Base-by-base conservation (phyloP, 176 grass and related monocot species). In the Carex kokanica region DNA sequence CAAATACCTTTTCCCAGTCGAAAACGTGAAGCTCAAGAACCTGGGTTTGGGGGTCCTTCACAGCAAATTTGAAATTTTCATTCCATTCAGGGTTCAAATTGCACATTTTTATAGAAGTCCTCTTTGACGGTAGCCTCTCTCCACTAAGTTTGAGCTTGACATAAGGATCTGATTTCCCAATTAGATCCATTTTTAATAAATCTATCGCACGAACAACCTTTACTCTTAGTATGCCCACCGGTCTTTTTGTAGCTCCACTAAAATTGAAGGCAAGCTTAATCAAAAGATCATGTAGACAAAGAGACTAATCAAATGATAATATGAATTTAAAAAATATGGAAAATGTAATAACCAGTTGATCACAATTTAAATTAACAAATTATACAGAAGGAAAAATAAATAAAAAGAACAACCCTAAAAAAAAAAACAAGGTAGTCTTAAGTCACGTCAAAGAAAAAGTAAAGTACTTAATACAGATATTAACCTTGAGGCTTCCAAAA, bases 131-230 rank as follows among this genome's bases (percentile, higher is more conserved):
- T 8, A 98, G 66, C 78, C 86, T 86, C 80, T 98, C 95, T 25
- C 92, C 95, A 81, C 95, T 98, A 34, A 98, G 52, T 2, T 88
- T 89, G 79, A 98, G 85, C 83, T 98, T 95, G 58, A 98, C 95
- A 87, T 95, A 98, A n/a, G 95, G 92, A 82, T 98, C 95, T 60
- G 95, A 98, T 86, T 95, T 98, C 10, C 95, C 95, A 75, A 98
- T 87, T 72, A 98, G 85, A 65, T 98, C 95, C 95, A 98, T 98
- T 83, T 98, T 98, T 51, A 87, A 88, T 81, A 98, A 92, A 91
- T 98, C 90, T 82, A 90, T 70, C 9, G 92, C 95, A 56, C 88
- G 89, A 51, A 98, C 82, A 65, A 98, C 86, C 69, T 93, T 98
- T 31, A 95, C 95, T 24, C 93, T 85, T 73, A 98, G 88, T 88